These are phyloP conservation scores for Nicotiana tabacum DNA, from an alignment of 257 asterid genomes.

Conservation along the genomic window DNA sequence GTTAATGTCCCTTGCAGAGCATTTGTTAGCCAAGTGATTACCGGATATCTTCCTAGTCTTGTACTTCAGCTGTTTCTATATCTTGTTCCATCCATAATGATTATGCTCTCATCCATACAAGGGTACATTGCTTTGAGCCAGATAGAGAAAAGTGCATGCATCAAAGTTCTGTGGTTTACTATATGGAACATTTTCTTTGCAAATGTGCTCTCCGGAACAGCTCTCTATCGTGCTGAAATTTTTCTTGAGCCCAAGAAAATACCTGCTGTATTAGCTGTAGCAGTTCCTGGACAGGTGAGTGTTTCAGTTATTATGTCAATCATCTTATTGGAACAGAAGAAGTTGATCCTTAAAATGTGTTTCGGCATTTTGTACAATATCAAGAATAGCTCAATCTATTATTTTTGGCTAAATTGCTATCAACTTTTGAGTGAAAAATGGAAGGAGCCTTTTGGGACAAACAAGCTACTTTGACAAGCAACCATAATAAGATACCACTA, in stretches of 20 bases:
- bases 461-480: not conserved
- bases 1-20: conserved; percentile 43
- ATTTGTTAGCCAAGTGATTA: conserved; percentile 67
- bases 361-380: not conserved
- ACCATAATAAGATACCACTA: not conserved
- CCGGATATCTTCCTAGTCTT: conserved; percentile 97
- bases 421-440: not conserved
- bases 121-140: conserved; percentile 82
- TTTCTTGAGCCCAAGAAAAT: conserved; percentile 79
- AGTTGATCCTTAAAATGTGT: not conserved
- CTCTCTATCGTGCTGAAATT: conserved; percentile 51
- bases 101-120: conserved; percentile 79
- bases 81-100: conserved; percentile 74
- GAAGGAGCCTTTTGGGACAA: not conserved
- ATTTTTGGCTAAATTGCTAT: not conserved
- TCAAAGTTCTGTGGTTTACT: conserved; percentile 76
- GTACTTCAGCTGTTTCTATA: conserved; percentile 66
- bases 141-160: conserved; percentile 90
- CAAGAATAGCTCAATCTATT: conserved; percentile 6
- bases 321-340: not conserved
- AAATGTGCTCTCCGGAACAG: conserved; percentile 87
- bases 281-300: conserved; percentile 95
- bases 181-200: conserved; percentile 96
- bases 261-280: conserved; percentile 74
- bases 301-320: not conserved